These are phyloP conservation scores for Galerina sulciceps DNA, from an alignment of 768 basidiomycete genomes.

Conservation along the genomic window DNA sequence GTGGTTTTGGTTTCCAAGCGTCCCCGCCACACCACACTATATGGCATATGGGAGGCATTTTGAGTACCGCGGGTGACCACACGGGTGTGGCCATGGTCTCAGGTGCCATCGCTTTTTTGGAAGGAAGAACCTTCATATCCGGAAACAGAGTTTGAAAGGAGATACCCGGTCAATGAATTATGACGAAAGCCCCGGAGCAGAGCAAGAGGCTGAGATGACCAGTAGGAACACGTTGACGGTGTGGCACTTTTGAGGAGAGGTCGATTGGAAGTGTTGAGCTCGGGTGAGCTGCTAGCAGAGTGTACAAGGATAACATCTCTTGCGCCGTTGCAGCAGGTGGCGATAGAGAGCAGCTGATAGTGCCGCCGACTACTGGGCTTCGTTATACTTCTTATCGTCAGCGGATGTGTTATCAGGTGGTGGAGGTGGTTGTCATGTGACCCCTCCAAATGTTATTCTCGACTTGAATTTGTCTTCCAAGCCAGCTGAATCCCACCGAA, in stretches of 20 bases:
- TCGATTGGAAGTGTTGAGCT: not conserved
- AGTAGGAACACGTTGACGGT: not conserved
- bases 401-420: conserved; percentile 4
- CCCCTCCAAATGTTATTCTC: not conserved
- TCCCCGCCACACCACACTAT: no score
- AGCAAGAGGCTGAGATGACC: not conserved
- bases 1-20: conserved; percentile 19
- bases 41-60: conserved; percentile 6
- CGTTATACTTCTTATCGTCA: not conserved
- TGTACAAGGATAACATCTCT: no score
- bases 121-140: conserved; percentile 2
- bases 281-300: no score
- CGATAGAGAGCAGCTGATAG: conserved; percentile 1
- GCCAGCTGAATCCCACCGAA: not conserved
- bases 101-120: conserved; percentile 7
- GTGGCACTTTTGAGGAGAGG: not conserved
- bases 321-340: not conserved
- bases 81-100: conserved; percentile 1
- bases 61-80: conserved; percentile 7
- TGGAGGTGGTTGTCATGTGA: conserved; percentile 2
- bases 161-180: conserved; percentile 12
- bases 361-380: not conserved
- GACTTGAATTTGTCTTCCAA: not conserved
- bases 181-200: not conserved
- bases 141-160: conserved; percentile 10